phyloP scores from a whole-genome alignment of 2,329 filamentous ascomycete genomes.

The Colletotrichum liriopes region DNA sequence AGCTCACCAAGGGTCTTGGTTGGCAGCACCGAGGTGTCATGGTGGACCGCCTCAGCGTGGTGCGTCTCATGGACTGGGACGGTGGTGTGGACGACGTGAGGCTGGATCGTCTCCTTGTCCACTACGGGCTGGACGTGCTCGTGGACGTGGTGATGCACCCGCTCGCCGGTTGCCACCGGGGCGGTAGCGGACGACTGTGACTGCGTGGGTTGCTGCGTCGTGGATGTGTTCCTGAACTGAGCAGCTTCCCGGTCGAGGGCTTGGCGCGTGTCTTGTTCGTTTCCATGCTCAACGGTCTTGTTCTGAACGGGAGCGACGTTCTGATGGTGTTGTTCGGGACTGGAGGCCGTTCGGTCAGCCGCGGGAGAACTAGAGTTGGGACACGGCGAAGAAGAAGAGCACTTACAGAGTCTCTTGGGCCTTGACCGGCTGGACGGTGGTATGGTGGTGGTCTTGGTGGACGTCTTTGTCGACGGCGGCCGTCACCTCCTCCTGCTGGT shows the following conservation, averaged over 20 bases:
- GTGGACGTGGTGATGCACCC: conserved; percentile 55
- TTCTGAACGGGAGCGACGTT: too few relatives aligned
- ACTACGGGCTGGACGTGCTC: conserved; percentile 74
- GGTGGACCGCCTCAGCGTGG: conserved; percentile 74
- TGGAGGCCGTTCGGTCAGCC: too few relatives aligned
- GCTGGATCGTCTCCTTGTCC: conserved; percentile 73
- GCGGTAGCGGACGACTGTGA: not conserved
- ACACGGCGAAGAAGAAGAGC: too few relatives aligned
- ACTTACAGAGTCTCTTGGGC: conserved; percentile 60
- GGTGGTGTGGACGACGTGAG: conserved; percentile 73
- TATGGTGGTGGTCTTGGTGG: conserved; percentile 81
- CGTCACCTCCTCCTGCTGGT: conserved; percentile 72
- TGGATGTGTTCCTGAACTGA: too few relatives aligned
- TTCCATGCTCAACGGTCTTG: too few relatives aligned
- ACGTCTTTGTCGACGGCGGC: conserved; percentile 78
- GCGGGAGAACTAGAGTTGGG: too few relatives aligned
- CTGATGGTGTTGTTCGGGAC: too few relatives aligned
- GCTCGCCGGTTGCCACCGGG: not conserved
- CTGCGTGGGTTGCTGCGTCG: too few relatives aligned
- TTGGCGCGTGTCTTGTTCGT: too few relatives aligned
- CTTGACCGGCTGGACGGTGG: conserved; percentile 75
- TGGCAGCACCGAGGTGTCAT: conserved; percentile 70
- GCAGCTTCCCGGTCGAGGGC: too few relatives aligned
- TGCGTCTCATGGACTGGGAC: conserved; percentile 75
- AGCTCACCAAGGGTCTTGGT: conserved; percentile 73